Evolutionary conservation across 1,139 yeast species (phyloP), one percentile per base, ranked within the genome.

Genomic region (Lodderomyces orthopsilosis): DNA sequence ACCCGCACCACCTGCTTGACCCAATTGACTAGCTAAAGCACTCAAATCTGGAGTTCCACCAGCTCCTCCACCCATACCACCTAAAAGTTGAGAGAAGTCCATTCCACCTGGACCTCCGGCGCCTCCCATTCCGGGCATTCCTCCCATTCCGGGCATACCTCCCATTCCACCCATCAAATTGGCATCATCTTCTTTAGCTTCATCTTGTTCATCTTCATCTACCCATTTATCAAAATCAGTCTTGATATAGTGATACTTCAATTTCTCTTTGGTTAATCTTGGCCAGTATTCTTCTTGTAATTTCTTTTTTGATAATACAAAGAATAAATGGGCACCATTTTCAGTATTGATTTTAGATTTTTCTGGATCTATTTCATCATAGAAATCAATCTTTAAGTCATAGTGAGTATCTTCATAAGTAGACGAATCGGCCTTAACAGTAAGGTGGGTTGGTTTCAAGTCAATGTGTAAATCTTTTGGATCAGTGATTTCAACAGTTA

Each of bases 171-270:
- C 56, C 63, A 63, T 63, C 54, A 62, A 58, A 37, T 66, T 76
- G 37, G 66, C 70, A 34, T 75, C 81, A 14, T 71, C 76, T 37
- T 69, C 83, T 7, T 66, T 68, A 35, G 61, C 63, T 53, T 78
- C 88, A 38, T 86, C 89, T 66, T 88, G 96, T 66, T 89, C 96
- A 58, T 90, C 96, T 70, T 89, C 95, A 61, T 89, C 96, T 37
- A 85, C 94, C 98, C 98, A 93, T 66, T 84, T 87, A 70, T 91
- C 96, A 59, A 93, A 93, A 62, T 93, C 98, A 13, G 98, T 93
- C 73, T 88, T 86, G 62, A 93, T 80, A 65, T 79, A 88, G 54
- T 79, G 85, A 52, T 73, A 76, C 61, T 77, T 85, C 55, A 75
- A 73, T 69, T 82, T 86, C 58, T 79, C 88, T 69, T 83, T 87